phyloP scores from a whole-genome alignment of 179 eudicot genomes.

The Carnegiea gigantea region DNA sequence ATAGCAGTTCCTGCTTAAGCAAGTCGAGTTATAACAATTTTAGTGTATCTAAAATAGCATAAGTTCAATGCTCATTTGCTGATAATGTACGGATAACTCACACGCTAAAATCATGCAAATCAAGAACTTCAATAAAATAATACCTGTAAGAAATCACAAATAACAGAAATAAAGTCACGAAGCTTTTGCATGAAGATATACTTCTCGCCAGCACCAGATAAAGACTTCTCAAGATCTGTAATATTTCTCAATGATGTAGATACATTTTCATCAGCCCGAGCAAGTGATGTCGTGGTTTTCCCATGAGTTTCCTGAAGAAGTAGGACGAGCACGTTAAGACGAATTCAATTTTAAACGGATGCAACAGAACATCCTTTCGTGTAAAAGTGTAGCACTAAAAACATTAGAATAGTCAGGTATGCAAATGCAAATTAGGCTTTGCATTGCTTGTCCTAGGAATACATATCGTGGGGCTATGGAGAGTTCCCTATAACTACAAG shows the following conservation, averaged over 20 bases:
- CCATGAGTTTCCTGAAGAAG: slow-evolving; percentile 69
- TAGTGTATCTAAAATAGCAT: neutral
- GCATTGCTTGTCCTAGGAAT: neutral
- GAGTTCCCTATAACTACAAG: neutral
- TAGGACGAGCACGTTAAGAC: neutral
- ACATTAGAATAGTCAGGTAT: neutral
- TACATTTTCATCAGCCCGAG: slow-evolving; percentile 71
- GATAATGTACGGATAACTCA: too few species aligned
- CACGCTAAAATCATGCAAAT: neutral
- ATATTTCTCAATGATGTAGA: slow-evolving; percentile 62
- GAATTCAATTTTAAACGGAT: neutral
- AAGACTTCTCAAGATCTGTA: slow-evolving; percentile 61
- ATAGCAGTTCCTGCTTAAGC: neutral
- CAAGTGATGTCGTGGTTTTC: slow-evolving; percentile 60
- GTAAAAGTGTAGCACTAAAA: neutral
- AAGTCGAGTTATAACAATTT: neutral
- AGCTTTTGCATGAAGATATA: slow-evolving; percentile 97
- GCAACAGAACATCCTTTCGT: neutral
- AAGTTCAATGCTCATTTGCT: neutral
- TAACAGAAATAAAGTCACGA: slow-evolving; percentile 87
- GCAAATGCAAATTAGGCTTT: neutral
- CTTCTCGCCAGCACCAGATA: slow-evolving; percentile 87
- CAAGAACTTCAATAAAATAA: slow-evolving; percentile 26
- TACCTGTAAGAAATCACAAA: slow-evolving; percentile 98
- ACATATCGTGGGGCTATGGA: neutral